Evolutionary conservation across 768 basidiomycete genomes (phyloP), one percentile per base, ranked within the genome.

Genomic region (Leucocoprinus birnbaumii): DNA sequence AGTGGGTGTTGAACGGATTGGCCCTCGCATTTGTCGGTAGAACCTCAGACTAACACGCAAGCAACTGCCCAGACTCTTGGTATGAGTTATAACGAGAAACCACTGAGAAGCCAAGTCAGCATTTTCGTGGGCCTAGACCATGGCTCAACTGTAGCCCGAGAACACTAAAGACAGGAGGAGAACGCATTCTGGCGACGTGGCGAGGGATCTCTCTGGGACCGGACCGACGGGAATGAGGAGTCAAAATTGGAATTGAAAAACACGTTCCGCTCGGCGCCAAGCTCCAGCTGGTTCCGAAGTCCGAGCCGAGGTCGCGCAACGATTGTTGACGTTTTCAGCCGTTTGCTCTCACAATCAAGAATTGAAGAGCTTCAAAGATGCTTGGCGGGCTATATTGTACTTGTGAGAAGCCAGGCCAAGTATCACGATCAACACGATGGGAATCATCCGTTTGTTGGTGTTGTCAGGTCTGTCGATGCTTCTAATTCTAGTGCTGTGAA

Each of bases 401-500:
- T 31, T 31, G n/a, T 31, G 31, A 31, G 31, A 31, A 31, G 31
- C 31, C 10, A 27, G 26, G 6, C n/a, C 22, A 25, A 44, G 13
- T 6, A 52, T 44, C 40, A 44, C 11, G n/a, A 52, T 52, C 42
- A 35, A 27, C 41, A 42, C n/a, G 26, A 43, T 35, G 41, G 31
- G 42, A 22, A 51, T 42, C 50, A 42, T 11, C 19, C n/a, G 7
- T 35, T 35, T 35, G n/a, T 35, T 14, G 13, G 9, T 38, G 13
- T 38, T 11, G 9, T 38, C 19, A 11, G 25, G 27, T 16, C 45
- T 47, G 45, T 31, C 16, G n/a, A n/a, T n/a, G 27, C 45, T 41
- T 40, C 25, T 18, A 19, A 18, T 51, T 51, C 50, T 48, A 48
- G 53, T 22, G 18, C 26, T 48, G 38, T 31, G 26, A 34, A 53